Percentiles rank a stretch among this genome's conserved stretches.
These are phyloP conservation scores for Spencermartinsiella europaea DNA, from an alignment of 805 yeast species.

Conservation along the genomic window DNA sequence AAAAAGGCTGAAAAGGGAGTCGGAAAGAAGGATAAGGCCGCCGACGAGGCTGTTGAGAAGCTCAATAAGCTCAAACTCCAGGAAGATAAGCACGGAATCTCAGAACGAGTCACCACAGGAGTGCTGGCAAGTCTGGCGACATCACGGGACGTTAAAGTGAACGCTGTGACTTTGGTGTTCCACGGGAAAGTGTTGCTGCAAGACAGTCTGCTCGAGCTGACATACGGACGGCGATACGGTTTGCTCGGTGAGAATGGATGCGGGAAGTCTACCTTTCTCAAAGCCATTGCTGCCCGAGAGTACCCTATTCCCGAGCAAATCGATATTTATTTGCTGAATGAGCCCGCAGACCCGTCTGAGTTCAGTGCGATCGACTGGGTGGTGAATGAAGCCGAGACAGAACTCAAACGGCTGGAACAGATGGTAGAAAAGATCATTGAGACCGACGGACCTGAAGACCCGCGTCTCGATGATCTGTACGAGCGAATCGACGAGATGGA, in stretches of 20 bases:
- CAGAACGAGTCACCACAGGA: conserved; percentile 98
- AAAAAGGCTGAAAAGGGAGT: conserved; percentile 83
- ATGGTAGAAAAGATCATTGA: conserved; percentile 84
- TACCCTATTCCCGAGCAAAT: conserved; percentile 90
- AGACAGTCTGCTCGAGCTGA: conserved; percentile 87
- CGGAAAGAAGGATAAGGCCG: conserved; percentile 53
- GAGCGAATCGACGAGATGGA: conserved; percentile 96
- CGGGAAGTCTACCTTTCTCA: conserved; percentile 94
- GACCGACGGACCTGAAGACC: conserved; percentile 91
- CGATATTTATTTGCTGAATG: conserved; percentile 89
- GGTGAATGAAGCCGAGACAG: conserved; percentile 92
- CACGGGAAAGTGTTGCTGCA: conserved; percentile 96
- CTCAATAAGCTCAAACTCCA: conserved; percentile 86
- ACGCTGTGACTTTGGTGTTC: conserved; percentile 86
- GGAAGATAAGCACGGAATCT: conserved; percentile 87
- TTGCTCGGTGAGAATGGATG: conserved; percentile 97
- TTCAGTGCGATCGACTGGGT: conserved; percentile 92
- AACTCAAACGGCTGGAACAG: conserved; percentile 85
- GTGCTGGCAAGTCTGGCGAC: conserved; percentile 84
- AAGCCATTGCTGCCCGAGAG: conserved; percentile 92
- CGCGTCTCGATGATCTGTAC: conserved; percentile 76
- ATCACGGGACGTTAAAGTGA: conserved; percentile 88
- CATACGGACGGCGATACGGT: conserved; percentile 97
- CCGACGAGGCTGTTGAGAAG: conserved; percentile 59
- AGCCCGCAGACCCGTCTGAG: conserved; percentile 95